Conservation (phyloP, 768 basidiomycete species). For the Cyclocybe cylindracea region DNA sequence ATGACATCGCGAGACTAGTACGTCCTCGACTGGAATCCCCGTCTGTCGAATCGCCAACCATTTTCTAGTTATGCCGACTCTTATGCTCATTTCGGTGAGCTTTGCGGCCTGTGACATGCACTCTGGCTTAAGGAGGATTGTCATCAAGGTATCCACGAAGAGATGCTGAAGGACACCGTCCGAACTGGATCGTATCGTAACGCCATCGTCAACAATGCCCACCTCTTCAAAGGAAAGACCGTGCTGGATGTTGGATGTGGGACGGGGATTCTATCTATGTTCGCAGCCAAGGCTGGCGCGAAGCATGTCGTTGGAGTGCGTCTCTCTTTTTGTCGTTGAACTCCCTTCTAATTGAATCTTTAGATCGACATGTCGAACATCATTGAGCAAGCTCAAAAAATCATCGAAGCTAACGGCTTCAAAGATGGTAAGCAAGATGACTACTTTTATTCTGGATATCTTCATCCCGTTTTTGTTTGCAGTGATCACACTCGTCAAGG, state of each 20-base stretch:
- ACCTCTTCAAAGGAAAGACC: constrained; percentile 95
- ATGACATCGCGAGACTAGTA: constrained; percentile 92
- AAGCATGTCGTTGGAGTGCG: constrained; percentile 90
- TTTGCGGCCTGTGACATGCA: not conserved
- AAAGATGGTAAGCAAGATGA: constrained; percentile 71
- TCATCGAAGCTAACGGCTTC: constrained; percentile 95
- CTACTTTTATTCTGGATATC: not conserved
- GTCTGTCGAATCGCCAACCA: constrained; percentile 23
- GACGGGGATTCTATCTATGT: constrained; percentile 98
- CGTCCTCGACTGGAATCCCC: constrained; percentile 38
- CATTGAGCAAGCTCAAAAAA: constrained; percentile 97
- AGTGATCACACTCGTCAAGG: constrained; percentile 96
- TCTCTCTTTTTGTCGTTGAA: constrained; percentile 2
- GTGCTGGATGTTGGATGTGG: constrained; percentile 99
- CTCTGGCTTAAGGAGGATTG: not conserved
- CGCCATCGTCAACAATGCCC: constrained; percentile 92
- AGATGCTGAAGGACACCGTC: constrained; percentile 98
- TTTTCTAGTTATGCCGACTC: constrained; percentile 87
- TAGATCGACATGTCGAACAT: constrained; percentile 99
- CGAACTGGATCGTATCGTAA: constrained; percentile 94
- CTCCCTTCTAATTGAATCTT: constrained; percentile 14
- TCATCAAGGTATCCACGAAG: constrained; percentile 88
- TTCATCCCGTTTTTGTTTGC: constrained; percentile 7
- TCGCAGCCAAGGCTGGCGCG: constrained; percentile 95
- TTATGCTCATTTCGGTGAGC: constrained; percentile 89